A percentile compares a stretch with the other conserved stretches of the same genome.
phyloP scores from a whole-genome alignment of 768 basidiomycete genomes.

The Hemileccinum impolitum region DNA sequence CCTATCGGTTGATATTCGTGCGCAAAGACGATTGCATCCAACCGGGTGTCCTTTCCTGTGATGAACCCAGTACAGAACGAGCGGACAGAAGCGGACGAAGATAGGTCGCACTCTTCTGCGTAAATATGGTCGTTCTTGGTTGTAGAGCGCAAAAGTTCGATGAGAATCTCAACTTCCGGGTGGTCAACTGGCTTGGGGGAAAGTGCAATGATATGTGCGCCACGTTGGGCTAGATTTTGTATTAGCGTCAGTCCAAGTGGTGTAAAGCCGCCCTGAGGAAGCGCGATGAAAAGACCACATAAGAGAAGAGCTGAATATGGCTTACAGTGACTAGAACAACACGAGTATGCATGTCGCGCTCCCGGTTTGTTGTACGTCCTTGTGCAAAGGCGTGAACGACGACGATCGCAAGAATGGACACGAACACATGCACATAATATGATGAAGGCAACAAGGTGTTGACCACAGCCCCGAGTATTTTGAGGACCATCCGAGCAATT shows the following conservation, averaged over 20 bases:
- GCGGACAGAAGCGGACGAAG: slow-evolving; percentile 62
- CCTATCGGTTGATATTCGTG: slow-evolving; percentile 76
- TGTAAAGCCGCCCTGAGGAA: slow-evolving; percentile 66
- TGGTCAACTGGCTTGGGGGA: slow-evolving; percentile 52
- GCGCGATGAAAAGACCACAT: background rate
- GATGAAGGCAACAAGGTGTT: slow-evolving; percentile 48
- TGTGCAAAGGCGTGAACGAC: slow-evolving; percentile 60
- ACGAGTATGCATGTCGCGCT: slow-evolving; percentile 72
- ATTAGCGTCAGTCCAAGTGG: slow-evolving; percentile 67
- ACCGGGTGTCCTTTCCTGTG: slow-evolving; percentile 56
- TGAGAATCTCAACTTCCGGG: slow-evolving; percentile 51
- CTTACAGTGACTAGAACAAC: slow-evolving; percentile 69
- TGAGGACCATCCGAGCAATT: slow-evolving; percentile 43
- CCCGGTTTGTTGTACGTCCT: slow-evolving; percentile 66
- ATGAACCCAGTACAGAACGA: slow-evolving; percentile 68
- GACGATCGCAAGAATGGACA: slow-evolving; percentile 43
- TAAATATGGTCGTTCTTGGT: slow-evolving; percentile 75
- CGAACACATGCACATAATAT: slow-evolving; percentile 53
- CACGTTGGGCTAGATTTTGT: slow-evolving; percentile 63
- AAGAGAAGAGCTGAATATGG: background rate
- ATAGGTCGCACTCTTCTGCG: slow-evolving; percentile 74
- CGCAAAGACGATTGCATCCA: slow-evolving; percentile 77
- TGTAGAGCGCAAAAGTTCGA: slow-evolving; percentile 63
- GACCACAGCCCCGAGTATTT: slow-evolving; percentile 39
- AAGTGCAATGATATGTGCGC: slow-evolving; percentile 78